Conservation (phyloP, 2,329 filamentous ascomycete genomes). For the Nakataea oryzae region DNA sequence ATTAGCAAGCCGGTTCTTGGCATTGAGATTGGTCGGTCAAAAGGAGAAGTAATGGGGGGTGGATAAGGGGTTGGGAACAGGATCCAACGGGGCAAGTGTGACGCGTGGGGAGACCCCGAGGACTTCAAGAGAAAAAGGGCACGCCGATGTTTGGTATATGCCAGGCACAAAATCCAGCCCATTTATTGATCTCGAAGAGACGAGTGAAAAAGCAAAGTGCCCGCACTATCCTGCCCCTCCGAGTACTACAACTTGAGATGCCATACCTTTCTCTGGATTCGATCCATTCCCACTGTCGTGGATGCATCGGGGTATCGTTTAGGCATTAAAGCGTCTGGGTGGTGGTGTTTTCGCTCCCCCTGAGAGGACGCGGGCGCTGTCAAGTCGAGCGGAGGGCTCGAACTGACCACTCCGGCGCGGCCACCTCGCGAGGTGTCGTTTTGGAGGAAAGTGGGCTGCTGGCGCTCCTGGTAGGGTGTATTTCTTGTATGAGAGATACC, state of each 20-base stretch:
- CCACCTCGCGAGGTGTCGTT: not conserved
- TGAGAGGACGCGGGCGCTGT: not conserved
- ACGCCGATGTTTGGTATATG: no score
- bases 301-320: not conserved
- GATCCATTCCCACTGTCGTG: not conserved
- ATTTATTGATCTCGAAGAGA: not conserved
- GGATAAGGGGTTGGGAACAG: no score
- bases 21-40: no score
- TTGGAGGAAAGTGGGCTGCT: no score
- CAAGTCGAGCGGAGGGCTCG: not conserved
- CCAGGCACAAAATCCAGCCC: not conserved
- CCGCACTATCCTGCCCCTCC: not conserved
- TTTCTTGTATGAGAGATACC: no score
- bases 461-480: no score
- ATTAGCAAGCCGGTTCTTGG: no score
- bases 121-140: no score
- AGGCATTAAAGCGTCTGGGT: not conserved
- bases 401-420: not conserved
- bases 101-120: no score
- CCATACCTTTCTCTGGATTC: not conserved
- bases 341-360: not conserved
- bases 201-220: not conserved
- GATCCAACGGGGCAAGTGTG: no score
- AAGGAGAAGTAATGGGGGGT: no score
- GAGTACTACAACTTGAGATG: not conserved